phyloP scores from a whole-genome alignment of 164 flowering plant species.

The Pachysandra terminalis region DNA sequence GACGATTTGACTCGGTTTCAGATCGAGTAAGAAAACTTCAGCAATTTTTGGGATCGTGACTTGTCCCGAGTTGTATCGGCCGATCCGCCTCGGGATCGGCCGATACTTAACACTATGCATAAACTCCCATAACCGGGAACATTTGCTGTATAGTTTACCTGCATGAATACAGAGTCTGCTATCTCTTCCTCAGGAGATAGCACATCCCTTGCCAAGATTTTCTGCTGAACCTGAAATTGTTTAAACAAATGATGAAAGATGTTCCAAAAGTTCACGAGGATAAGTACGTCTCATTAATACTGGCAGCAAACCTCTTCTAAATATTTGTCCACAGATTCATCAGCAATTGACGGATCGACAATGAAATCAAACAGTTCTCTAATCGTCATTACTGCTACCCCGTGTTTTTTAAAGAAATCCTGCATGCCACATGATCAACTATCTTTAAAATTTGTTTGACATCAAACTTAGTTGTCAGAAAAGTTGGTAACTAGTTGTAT shows the following conservation, averaged over 20 bases:
- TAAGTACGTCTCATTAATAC: neutral
- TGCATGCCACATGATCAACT: slow-evolving; percentile 31
- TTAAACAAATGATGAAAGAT: neutral
- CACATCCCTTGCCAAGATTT: slow-evolving; percentile 63
- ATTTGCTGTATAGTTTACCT: slow-evolving; percentile 37
- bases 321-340: slow-evolving; percentile 76
- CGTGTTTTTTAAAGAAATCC: slow-evolving; percentile 89
- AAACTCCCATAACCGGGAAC: neutral
- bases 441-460: no score
- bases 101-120: no score
- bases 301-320: slow-evolving; percentile 69
- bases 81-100: no score
- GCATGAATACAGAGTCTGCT: slow-evolving; percentile 84
- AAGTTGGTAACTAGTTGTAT: neutral
- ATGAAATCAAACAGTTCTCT: slow-evolving; percentile 93
- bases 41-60: no score
- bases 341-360: slow-evolving; percentile 76
- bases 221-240: slow-evolving; percentile 67
- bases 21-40: no score
- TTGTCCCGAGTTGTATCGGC: no score
- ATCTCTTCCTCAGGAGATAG: slow-evolving; percentile 82
- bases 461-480: neutral
- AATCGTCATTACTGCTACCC: slow-evolving; percentile 92
- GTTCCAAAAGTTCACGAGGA: neutral
- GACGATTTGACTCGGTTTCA: no score